Base-by-base conservation (phyloP, 1,284 basidiomycete genomes). In the Taiwanofungus camphoratus region DNA sequence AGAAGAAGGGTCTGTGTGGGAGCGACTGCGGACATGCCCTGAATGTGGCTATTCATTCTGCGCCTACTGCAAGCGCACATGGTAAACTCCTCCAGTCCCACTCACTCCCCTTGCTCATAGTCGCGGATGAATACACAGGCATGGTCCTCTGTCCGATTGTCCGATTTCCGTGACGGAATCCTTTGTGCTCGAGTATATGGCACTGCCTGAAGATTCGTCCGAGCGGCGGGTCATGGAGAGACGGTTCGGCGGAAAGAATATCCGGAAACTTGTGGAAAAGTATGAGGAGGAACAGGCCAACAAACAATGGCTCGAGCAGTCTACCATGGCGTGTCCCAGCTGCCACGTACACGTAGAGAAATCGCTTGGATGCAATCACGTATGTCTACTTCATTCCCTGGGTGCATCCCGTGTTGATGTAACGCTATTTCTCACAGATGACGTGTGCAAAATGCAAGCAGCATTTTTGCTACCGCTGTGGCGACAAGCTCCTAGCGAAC, bases 381-480 rank as follows among this genome's bases (percentile, higher is more conserved):
- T 85, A 67, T 41, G 80, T 69, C 36, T 44, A 37, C 30, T 37
- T 38, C 40, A 20, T 29, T 27, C 18, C 18, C 30, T 38, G 18
- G 39, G 23, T 26, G 33, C 24, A n/a, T 7, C 19, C n/a, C 20
- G 29, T 40, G 36, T 42, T 46, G 36, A 46, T 32, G 29, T 36
- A 21, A 46, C 51, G 30, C 48, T 20, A 35, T 44, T 15, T 40
- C 21, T 46, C 13, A 31, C 50, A 87, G 82, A 87, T 87, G 82
- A 84, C 76, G 5, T 89, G 87, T 56, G 62, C 66, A 18, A 79
- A 79, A 50, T 88, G 84, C 62, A 52, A 60, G 15, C 66, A 74
- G 35, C 87, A 91, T 55, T 89, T 90, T 55, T 91, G 87, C 66
- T 90, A 86, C 55, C 73, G 80, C 4, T 90, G 87, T 55, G 85